Percentiles rank a stretch among this genome's conserved stretches.
These are phyloP conservation scores for Ophiostoma novo-ulmi DNA, from an alignment of 2,329 filamentous ascomycete genomes.

Conservation along the genomic window DNA sequence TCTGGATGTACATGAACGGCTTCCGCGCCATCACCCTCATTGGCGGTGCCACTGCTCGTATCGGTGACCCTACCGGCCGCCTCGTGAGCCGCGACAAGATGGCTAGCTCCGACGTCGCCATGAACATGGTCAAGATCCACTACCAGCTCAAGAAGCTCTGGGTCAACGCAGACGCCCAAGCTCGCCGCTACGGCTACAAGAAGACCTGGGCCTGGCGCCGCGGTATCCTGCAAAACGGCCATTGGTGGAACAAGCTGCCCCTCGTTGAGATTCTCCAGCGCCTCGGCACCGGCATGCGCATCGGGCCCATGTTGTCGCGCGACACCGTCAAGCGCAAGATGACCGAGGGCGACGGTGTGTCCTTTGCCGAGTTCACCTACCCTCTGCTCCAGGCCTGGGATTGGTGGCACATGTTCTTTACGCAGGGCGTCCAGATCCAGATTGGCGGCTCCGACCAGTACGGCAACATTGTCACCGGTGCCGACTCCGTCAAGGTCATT, in stretches of 20 bases:
- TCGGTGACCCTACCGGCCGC: slow-evolving; percentile 73
- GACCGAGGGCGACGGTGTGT: slow-evolving; percentile 85
- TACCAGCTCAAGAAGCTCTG: slow-evolving; percentile 69
- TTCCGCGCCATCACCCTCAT: slow-evolving; percentile 62
- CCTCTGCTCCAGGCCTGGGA: slow-evolving; percentile 94
- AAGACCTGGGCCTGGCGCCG: slow-evolving; percentile 61
- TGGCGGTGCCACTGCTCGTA: slow-evolving; percentile 68
- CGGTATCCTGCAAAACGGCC: slow-evolving; percentile 71
- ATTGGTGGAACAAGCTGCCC: slow-evolving; percentile 70
- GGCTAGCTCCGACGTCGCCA: slow-evolving; percentile 47
- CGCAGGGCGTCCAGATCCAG: slow-evolving; percentile 69
- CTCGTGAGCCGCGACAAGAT: slow-evolving; percentile 56
- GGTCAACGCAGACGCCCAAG: slow-evolving; percentile 64
- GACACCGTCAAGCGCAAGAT: slow-evolving; percentile 74
- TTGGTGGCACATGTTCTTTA: slow-evolving; percentile 79
- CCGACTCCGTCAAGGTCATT: slow-evolving; percentile 76
- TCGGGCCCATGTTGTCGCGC: slow-evolving; percentile 81
- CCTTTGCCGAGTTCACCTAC: slow-evolving; percentile 87
- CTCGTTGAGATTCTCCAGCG: slow-evolving; percentile 70
- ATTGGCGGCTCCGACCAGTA: slow-evolving; percentile 95
- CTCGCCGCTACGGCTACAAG: slow-evolving; percentile 58
- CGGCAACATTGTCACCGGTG: slow-evolving; percentile 88
- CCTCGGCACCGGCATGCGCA: slow-evolving; percentile 66
- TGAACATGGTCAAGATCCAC: slow-evolving; percentile 64
- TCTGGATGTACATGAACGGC: slow-evolving; percentile 77